A percentile compares a stretch with the other conserved stretches of the same genome.
These are phyloP conservation scores for Fragaria iinumae DNA, from an alignment of 306 rosid species.

Conservation along the genomic window DNA sequence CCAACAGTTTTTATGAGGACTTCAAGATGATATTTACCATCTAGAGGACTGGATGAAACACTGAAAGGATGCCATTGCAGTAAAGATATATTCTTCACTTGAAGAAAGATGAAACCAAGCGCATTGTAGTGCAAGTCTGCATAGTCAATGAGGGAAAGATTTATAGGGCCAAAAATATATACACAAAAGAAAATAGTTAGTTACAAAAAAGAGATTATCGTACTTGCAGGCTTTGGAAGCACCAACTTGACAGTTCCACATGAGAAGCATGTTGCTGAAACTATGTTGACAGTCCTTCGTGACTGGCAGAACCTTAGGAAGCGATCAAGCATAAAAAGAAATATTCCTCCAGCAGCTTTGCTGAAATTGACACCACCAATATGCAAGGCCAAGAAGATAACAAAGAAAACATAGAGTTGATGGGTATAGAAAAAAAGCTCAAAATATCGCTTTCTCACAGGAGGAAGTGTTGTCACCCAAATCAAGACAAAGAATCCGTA, in stretches of 20 bases:
- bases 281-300: conserved; percentile 44
- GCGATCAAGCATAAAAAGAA: conserved; percentile 59
- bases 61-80: conserved; percentile 79
- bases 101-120: conserved; percentile 59
- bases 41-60: conserved; percentile 69
- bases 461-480: conserved; percentile 65
- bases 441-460: conserved; percentile 48
- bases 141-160: conserved; percentile 18
- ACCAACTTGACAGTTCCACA: conserved; percentile 60
- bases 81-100: conserved; percentile 51
- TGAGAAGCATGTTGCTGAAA: conserved; percentile 59
- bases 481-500: conserved; percentile 52
- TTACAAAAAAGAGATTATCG: not conserved
- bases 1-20: conserved; percentile 64
- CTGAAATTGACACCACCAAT: conserved; percentile 57
- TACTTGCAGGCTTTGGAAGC: conserved; percentile 62
- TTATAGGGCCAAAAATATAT: not conserved
- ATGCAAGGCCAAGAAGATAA: conserved; percentile 59
- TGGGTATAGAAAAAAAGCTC: conserved; percentile 71
- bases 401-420: conserved; percentile 54
- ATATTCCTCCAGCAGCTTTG: conserved; percentile 58
- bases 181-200: conserved; percentile 7
- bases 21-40: conserved; percentile 54
- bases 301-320: conserved; percentile 69
- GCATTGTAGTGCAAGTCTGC: conserved; percentile 64